Conservation (phyloP, 2,329 filamentous ascomycete species). For the Diaporthe longicolla region DNA sequence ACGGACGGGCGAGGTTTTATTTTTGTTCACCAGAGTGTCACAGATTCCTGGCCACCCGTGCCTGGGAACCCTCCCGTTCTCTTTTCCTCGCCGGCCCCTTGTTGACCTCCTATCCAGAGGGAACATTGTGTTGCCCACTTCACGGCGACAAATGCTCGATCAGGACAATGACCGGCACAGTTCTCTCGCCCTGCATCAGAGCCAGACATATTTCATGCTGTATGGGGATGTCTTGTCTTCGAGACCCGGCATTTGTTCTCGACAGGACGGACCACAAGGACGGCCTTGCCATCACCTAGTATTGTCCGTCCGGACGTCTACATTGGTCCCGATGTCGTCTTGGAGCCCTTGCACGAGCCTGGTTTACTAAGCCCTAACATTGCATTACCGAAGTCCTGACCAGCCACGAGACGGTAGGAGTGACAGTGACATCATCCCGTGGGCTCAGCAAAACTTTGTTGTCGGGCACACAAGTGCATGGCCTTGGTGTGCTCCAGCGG, state of each 20-base stretch:
- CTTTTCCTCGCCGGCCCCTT: neutral
- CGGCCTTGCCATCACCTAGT: neutral
- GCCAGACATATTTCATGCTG: too few species aligned
- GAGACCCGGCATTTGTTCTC: neutral
- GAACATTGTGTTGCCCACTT: slow-evolving; percentile 11
- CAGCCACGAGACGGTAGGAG: neutral
- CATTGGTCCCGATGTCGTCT: neutral
- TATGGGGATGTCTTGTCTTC: neutral
- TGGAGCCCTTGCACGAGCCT: neutral
- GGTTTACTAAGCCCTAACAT: slow-evolving; percentile 3
- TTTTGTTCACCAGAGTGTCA: neutral
- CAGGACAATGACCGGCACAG: neutral
- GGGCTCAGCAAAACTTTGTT: slow-evolving; percentile 24
- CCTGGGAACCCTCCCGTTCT: neutral
- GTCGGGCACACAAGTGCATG: neutral
- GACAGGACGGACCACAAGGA: neutral
- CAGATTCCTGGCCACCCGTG: neutral
- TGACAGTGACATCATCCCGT: slow-evolving; percentile 23
- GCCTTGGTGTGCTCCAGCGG: neutral
- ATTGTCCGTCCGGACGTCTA: neutral
- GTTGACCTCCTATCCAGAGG: neutral
- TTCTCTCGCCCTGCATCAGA: neutral
- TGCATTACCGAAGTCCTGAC: neutral
- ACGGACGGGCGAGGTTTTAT: slow-evolving; percentile 5
- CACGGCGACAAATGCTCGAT: neutral